phyloP scores from a whole-genome alignment of 306 rosid genomes.

The Malus fusca region DNA sequence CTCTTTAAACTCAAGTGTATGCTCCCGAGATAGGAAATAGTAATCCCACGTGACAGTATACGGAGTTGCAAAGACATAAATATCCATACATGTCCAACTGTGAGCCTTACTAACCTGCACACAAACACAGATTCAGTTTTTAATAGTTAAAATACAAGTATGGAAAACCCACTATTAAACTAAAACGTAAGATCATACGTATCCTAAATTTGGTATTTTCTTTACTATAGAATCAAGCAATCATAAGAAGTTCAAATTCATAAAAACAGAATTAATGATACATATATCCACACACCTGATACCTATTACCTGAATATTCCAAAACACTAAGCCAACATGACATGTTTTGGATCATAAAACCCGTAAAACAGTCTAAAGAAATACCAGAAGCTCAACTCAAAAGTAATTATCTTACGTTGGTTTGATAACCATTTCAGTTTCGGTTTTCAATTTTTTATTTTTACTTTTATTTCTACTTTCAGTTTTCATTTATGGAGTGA shows the following conservation, averaged over 20 bases:
- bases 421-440: background rate
- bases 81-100: slow-evolving; percentile 90
- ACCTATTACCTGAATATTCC: background rate
- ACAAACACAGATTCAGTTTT: slow-evolving; percentile 8
- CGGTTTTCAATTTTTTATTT: too few relatives aligned
- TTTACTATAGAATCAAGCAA: background rate
- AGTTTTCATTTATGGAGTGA: background rate
- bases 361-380: background rate
- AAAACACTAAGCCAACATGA: background rate
- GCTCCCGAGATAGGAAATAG: slow-evolving; percentile 82
- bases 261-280: background rate
- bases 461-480: background rate
- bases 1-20: slow-evolving; percentile 67
- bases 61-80: slow-evolving; percentile 93
- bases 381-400: background rate
- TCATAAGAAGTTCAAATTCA: background rate
- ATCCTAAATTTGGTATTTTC: background rate
- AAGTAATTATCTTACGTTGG: background rate
- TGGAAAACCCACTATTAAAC: background rate
- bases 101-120: slow-evolving; percentile 73
- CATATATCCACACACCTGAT: too few relatives aligned
- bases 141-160: background rate
- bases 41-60: slow-evolving; percentile 94
- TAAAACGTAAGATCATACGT: background rate
- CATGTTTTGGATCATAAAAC: background rate